Conservation (phyloP, 2,329 filamentous ascomycete genomes). For the Aspergillus sp. region DNA sequence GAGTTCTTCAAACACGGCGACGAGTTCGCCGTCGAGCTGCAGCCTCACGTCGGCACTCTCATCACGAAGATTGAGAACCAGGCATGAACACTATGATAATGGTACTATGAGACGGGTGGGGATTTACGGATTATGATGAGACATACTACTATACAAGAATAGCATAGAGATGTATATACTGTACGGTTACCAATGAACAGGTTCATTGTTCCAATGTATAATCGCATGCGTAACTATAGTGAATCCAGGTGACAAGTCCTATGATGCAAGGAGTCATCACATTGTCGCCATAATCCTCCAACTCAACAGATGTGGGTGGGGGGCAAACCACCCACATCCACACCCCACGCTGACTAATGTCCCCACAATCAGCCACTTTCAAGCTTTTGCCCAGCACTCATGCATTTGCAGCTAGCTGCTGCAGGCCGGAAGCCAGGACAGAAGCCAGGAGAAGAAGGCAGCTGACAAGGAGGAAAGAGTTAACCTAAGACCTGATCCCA, state of each 20-base stretch:
- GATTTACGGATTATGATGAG: background rate
- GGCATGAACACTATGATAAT: background rate
- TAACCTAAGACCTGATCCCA: too few relatives aligned
- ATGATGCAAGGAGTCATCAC: background rate
- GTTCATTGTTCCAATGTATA: background rate
- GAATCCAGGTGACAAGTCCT: background rate
- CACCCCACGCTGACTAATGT: background rate
- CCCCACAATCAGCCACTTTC: background rate
- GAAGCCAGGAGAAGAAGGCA: too few relatives aligned
- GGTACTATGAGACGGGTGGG: background rate
- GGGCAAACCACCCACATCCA: background rate
- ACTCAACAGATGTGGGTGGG: background rate
- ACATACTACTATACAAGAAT: background rate
- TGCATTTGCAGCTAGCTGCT: too few relatives aligned
- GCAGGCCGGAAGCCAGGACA: too few relatives aligned
- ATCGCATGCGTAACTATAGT: background rate
- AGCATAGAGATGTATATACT: constrained; percentile 4
- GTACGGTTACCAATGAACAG: background rate
- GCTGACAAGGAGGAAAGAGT: too few relatives aligned
- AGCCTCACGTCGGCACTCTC: constrained; percentile 53
- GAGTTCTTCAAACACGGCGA: constrained; percentile 50
- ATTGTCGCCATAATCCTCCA: background rate
- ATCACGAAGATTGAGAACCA: constrained; percentile 47
- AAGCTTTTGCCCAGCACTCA: too few relatives aligned
- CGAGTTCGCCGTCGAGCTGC: constrained; percentile 52